Evolutionary conservation across 306 rosid species (phyloP), one percentile per base, ranked within the genome.

Genomic region (Acacia confusa): DNA sequence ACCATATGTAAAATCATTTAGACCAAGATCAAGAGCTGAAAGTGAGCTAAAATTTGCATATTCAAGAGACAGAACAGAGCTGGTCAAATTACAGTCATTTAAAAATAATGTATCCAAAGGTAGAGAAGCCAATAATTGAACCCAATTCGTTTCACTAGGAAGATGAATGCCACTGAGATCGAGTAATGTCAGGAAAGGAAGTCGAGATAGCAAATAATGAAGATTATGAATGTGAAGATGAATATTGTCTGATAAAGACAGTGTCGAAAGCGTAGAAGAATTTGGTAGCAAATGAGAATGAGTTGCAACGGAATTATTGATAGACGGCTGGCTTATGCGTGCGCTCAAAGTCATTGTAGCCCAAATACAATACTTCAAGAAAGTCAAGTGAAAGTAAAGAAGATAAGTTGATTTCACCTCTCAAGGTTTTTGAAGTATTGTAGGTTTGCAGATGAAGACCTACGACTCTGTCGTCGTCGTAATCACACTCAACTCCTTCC

Each of bases 41-140:
- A 57, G 28, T 57, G 64, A 57, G 28, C 14, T 57, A 22, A 57
- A 57, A 24, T 20, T 57, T 30, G 27, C 30, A 57, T 22, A 1
- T 3, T 7, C 1, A 1, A 57, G 5, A 22, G 64, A 57, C 0
- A 22, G 30, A n/a, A 3, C 9, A 2, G 27, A n/a, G 64, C 14
- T 22, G 64, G 64, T 57, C 28, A 57, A 57, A 57, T 57, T 9
- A 57, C 64, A 57, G 3, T 57, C 30, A n/a, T 9, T 0, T 6
- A 57, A 57, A 9, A 0, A 0, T 57, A 57, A 0, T 1, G 0
- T 0, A 0, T 3, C 28, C 28, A 57, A 2, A 57, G 28, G 64
- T n/a, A n/a, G 15, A 0, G 30, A 57, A 22, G 64, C 64, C 30
- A 57, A 57, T 8, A 5, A 57, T n/a, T 57, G 64, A 57, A 57